Conservation (phyloP, 2,329 filamentous ascomycete species). For the Colletotrichum abscissum region DNA sequence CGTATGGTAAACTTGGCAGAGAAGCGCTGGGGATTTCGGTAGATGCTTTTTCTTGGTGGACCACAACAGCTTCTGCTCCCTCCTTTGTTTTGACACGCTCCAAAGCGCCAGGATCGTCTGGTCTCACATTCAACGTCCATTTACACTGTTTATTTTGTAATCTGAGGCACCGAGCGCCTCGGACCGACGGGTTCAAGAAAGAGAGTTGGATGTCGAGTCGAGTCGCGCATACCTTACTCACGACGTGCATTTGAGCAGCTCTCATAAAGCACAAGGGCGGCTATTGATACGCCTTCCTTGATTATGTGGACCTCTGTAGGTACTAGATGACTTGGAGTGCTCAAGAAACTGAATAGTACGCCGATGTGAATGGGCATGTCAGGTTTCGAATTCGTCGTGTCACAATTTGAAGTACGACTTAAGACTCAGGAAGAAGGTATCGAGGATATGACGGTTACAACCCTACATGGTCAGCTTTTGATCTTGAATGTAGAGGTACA, state of each 20-base stretch:
- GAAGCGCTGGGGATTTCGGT: conserved; percentile 71
- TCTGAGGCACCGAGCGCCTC: conserved; percentile 62
- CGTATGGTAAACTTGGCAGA: conserved; percentile 65
- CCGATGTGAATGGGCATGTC: conserved; percentile 63
- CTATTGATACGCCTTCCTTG: conserved; percentile 70
- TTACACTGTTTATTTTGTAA: conserved; percentile 62
- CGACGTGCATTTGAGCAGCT: conserved; percentile 73
- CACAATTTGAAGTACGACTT: conserved; percentile 77
- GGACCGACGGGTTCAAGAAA: conserved; percentile 82
- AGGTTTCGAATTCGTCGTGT: conserved; percentile 79
- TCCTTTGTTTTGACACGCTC: conserved; percentile 73
- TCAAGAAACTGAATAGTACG: conserved; percentile 72
- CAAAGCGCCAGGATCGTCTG: conserved; percentile 64
- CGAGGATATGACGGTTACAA: conserved; percentile 78
- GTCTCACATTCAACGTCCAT: conserved; percentile 65
- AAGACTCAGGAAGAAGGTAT: conserved; percentile 73
- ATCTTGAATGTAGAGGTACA: conserved; percentile 69
- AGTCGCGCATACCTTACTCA: conserved; percentile 70
- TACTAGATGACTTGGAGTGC: conserved; percentile 64
- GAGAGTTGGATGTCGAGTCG: conserved; percentile 74
- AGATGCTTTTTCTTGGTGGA: conserved; percentile 81
- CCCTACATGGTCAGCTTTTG: conserved; percentile 73
- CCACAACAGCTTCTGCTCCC: conserved; percentile 76
- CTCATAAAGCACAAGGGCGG: conserved; percentile 72
- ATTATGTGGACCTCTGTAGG: conserved; percentile 74